Base-by-base conservation (phyloP, 2,329 filamentous ascomycete genomes). In the Diaporthe citri region DNA sequence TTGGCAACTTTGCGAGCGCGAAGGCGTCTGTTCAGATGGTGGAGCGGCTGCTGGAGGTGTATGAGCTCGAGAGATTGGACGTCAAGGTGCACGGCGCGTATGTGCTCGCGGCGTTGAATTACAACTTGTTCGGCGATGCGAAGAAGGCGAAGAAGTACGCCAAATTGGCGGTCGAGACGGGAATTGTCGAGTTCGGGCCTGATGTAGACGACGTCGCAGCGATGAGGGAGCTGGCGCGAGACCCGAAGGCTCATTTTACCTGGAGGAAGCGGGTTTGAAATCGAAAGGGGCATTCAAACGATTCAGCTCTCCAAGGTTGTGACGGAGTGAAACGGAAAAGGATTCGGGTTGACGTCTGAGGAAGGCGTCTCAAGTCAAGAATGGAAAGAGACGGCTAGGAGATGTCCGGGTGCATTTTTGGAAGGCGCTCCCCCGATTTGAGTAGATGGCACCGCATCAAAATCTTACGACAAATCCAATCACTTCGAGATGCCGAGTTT, bases 21-120 rank as follows among this genome's bases (percentile, higher is more conserved):
- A 85, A 85, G 79, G 81, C 83, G 22, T 83, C 84, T 25, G 83
- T 83, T 28, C 80, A 87, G 36, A 85, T 82, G 75, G 82, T 82
- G 72, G 88, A 86, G 79, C 86, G 88, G 76, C 84, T 82, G 46
- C 86, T 86, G 2, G 86, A 85, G 78, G 80, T 85, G 56, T 86
- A 88, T 67, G 86, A 87, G 78, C 84, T 88, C 22, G 83, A 88
- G 75, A 85, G 90, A 17, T 85, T 93, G 59, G 91, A 93, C 78
- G 85, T 76, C 0, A 84, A 84, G 70, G 74, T 83, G 71, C 82
- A 84, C 36, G 75, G 80, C 4, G 79, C 82, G 25, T 84, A 83
- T 76, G 83, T 83, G 1, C 82, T 82, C 74, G 80, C 82, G 9
- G 82, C 83, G 13, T 51, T 85, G 56, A 80, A 82, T 4, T 83